These are phyloP conservation scores for Neofusicoccum sp. DNA, from an alignment of 2,329 filamentous ascomycete genomes.

Conservation along the genomic window DNA sequence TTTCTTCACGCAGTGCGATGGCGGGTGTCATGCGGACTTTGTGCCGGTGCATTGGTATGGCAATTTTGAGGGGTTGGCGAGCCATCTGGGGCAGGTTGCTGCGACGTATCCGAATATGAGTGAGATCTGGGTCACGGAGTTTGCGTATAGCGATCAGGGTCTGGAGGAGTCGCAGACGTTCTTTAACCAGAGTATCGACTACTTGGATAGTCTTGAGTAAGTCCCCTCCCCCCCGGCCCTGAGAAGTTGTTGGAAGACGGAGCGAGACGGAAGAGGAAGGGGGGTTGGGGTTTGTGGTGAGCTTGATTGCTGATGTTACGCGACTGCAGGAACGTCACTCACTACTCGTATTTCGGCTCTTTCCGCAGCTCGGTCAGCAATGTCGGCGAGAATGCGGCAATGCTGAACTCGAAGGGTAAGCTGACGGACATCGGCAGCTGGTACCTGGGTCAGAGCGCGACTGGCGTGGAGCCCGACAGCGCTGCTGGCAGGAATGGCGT, in stretches of 20 bases:
- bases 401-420: slow-evolving; percentile 65
- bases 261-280: neutral
- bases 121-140: slow-evolving; percentile 75
- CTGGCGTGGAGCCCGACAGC: slow-evolving; percentile 37
- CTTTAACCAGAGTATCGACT: slow-evolving; percentile 65
- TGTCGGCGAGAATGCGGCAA: slow-evolving; percentile 69
- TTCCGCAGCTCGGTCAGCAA: slow-evolving; percentile 70
- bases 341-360: slow-evolving; percentile 74
- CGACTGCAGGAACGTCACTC: slow-evolving; percentile 52
- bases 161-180: slow-evolving; percentile 61
- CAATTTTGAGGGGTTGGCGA: slow-evolving; percentile 65
- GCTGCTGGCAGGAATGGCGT: slow-evolving; percentile 19
- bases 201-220: slow-evolving; percentile 62
- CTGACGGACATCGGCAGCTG: slow-evolving; percentile 74
- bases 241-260: neutral
- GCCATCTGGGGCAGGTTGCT: slow-evolving; percentile 61
- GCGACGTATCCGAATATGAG: slow-evolving; percentile 50
- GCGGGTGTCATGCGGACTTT: slow-evolving; percentile 49
- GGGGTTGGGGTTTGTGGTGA: neutral
- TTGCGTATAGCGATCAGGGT: slow-evolving; percentile 58
- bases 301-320: slow-evolving; percentile 7
- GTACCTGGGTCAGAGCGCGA: slow-evolving; percentile 63
- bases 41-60: slow-evolving; percentile 58
- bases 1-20: slow-evolving; percentile 60
- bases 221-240: slow-evolving; percentile 23